A percentile compares a stretch with the other conserved stretches of the same genome.
Conservation (phyloP, 441 rosid genomes). For the Melastoma candidum region DNA sequence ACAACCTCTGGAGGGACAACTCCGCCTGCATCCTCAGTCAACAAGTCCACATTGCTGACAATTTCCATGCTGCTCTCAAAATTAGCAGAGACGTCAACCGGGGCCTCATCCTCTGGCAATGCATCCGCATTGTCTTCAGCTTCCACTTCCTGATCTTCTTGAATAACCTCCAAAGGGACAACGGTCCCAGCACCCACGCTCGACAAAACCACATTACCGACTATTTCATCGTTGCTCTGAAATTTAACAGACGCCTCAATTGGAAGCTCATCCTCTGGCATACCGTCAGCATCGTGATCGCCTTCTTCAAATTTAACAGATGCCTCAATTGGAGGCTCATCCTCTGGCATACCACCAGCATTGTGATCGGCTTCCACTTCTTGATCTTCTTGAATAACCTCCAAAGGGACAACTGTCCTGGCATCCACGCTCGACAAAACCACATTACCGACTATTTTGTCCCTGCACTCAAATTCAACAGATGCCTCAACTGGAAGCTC, state of each 20-base stretch:
- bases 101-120: constrained; percentile 1
- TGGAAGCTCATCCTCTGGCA: no score
- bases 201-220: no score
- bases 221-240: no score
- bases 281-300: background rate
- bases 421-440: constrained; percentile 4
- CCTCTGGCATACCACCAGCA: no score
- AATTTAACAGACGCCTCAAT: no score
- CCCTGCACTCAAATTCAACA: no score
- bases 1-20: constrained; percentile 9
- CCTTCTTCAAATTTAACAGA: background rate
- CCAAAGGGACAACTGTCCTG: constrained; percentile 8
- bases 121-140: constrained; percentile 10
- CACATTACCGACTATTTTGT: background rate
- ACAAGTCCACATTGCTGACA: background rate
- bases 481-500: background rate
- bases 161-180: no score
- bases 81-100: no score
- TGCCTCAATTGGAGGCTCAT: no score
- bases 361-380: constrained; percentile 10
- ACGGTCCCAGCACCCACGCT: no score
- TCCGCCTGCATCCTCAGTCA: constrained; percentile 7
- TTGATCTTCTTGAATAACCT: constrained; percentile 9
- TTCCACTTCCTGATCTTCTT: no score
- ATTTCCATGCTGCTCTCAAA: no score